These are phyloP conservation scores for Ceratocystiopsis sp. DNA, from an alignment of 2,329 filamentous ascomycete genomes.

Conservation along the genomic window DNA sequence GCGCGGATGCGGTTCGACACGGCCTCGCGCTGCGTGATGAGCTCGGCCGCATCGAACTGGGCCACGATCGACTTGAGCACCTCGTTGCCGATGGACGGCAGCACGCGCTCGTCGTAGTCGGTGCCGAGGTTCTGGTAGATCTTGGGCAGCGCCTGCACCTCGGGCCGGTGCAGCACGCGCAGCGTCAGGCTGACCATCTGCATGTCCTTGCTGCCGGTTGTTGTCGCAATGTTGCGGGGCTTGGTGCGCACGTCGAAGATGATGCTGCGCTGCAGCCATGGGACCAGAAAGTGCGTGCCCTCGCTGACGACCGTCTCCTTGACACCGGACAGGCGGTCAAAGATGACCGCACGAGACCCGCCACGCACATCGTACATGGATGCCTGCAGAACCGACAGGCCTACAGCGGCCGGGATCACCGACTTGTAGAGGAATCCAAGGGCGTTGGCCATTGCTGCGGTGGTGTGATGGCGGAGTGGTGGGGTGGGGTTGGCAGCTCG, in stretches of 20 bases:
- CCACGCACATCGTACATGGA: constrained; percentile 96
- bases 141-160: constrained; percentile 76
- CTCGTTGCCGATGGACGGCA: constrained; percentile 97
- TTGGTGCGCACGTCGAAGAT: constrained; percentile 95
- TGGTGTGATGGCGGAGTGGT: background rate
- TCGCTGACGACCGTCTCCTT: constrained; percentile 87
- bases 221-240: constrained; percentile 92
- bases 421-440: constrained; percentile 47
- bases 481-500: background rate
- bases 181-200: constrained; percentile 99
- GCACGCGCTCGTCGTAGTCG: constrained; percentile 92
- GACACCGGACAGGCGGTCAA: constrained; percentile 82
- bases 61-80: constrained; percentile 97
- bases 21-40: constrained; percentile 97
- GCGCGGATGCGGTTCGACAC: constrained; percentile 86
- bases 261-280: constrained; percentile 89
- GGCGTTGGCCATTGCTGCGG: constrained; percentile 32
- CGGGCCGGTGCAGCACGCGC: constrained; percentile 87
- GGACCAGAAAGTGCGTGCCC: constrained; percentile 89
- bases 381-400: constrained; percentile 49
- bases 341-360: constrained; percentile 89
- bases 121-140: constrained; percentile 70
- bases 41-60: constrained; percentile 95
- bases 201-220: constrained; percentile 94
- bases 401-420: constrained; percentile 59